These are phyloP conservation scores for Favolaschia claudopus DNA, from an alignment of 768 basidiomycete genomes.

Conservation along the genomic window DNA sequence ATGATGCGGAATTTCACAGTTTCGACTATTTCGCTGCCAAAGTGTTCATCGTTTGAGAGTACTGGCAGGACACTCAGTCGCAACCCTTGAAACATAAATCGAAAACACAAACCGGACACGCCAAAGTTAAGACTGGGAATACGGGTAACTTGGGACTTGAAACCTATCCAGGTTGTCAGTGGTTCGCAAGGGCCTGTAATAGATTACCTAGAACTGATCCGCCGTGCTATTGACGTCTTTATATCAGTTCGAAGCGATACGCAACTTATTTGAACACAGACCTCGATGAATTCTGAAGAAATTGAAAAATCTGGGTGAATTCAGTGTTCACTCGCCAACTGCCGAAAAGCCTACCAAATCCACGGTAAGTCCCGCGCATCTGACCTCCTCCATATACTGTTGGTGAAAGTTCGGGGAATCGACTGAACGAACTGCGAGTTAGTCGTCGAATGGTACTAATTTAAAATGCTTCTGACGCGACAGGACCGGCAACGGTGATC, in stretches of 20 bases:
- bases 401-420: slow-evolving; percentile 30
- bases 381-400: slow-evolving; percentile 35
- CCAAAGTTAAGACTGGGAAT: slow-evolving; percentile 35
- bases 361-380: slow-evolving; percentile 26
- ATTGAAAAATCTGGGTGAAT: too few species aligned
- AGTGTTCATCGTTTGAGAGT: slow-evolving; percentile 34
- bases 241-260: not conserved
- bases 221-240: slow-evolving; percentile 8
- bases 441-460: not conserved
- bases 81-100: too few species aligned
- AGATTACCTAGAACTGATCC: slow-evolving; percentile 1
- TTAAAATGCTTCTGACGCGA: slow-evolving; percentile 16
- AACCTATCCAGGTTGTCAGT: slow-evolving; percentile 16
- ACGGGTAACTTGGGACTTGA: slow-evolving; percentile 30
- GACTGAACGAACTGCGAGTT: not conserved
- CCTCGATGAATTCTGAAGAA: slow-evolving; percentile 19
- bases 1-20: slow-evolving; percentile 34
- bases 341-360: too few species aligned
- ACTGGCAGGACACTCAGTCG: too few species aligned
- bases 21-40: slow-evolving; percentile 27
- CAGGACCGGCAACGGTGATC: slow-evolving; percentile 18
- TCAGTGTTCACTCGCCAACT: too few species aligned
- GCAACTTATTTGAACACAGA: not conserved
- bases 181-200: not conserved
- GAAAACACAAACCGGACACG: too few species aligned